A percentile compares a stretch with the other conserved stretches of the same genome.
Evolutionary conservation across 106 monocot genomes (phyloP).

Genomic region (Allium cepa): DNA sequence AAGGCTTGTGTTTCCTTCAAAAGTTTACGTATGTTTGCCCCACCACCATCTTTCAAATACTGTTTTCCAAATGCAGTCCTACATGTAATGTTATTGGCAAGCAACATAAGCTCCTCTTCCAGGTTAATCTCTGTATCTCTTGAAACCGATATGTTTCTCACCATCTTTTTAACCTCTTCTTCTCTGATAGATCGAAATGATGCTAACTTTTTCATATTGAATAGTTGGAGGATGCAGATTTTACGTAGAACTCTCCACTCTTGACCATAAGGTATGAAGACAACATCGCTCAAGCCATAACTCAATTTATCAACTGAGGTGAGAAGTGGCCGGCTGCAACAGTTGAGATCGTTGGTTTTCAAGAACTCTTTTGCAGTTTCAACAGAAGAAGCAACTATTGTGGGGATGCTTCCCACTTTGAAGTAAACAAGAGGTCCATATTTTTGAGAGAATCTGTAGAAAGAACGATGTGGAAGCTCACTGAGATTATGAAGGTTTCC

Average conservation of each 20-base stretch:
- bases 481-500: slow-evolving; percentile 16
- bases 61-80: slow-evolving; percentile 1
- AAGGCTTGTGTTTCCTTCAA: neutral
- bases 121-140: neutral
- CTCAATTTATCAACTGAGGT: neutral
- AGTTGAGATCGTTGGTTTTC: slow-evolving; percentile 14
- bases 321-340: neutral
- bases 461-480: slow-evolving; percentile 3
- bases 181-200: neutral
- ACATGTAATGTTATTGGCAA: neutral
- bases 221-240: neutral
- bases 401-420: slow-evolving; percentile 12
- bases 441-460: slow-evolving; percentile 1
- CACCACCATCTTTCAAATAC: neutral
- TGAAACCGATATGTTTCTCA: neutral
- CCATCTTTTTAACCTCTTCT: slow-evolving; percentile 4
- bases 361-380: slow-evolving; percentile 2
- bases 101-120: neutral
- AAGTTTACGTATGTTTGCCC: neutral
- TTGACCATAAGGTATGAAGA: neutral
- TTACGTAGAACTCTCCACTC: slow-evolving; percentile 6
- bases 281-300: neutral
- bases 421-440: slow-evolving; percentile 16
- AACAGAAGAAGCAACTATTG: slow-evolving; percentile 12
- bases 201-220: neutral